Percentiles rank a stretch among this genome's conserved stretches.
phyloP scores from a whole-genome alignment of 1,284 basidiomycete genomes.

The Microstroma glucosiphilum region DNA sequence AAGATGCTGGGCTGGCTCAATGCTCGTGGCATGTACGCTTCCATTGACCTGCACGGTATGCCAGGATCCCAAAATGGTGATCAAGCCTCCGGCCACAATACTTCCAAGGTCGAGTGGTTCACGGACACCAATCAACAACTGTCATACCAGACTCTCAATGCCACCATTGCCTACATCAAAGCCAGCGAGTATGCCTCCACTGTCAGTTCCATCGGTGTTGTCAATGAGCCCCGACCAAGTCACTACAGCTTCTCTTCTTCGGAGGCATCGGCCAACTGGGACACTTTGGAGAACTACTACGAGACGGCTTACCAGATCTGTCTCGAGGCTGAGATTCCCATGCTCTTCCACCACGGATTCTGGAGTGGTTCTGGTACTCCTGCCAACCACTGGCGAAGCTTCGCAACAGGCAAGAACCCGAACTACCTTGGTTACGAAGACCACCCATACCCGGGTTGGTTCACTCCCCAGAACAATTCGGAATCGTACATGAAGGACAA shows the following conservation, averaged over 20 bases:
- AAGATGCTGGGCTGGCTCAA: conserved; percentile 46
- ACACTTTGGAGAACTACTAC: conserved; percentile 28
- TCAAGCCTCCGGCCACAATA: conserved; percentile 46
- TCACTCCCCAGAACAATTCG: conserved; percentile 20
- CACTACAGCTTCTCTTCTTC: conserved; percentile 12
- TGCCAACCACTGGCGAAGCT: conserved; percentile 27
- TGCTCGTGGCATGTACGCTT: conserved; percentile 51
- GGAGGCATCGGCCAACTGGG: conserved; percentile 14
- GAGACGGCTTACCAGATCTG: conserved; percentile 25
- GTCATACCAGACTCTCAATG: conserved; percentile 32
- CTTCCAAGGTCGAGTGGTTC: conserved; percentile 35
- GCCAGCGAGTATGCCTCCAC: conserved; percentile 39
- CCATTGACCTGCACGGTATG: conserved; percentile 53
- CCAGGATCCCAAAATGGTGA: conserved; percentile 53
- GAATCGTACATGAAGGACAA: conserved; percentile 20
- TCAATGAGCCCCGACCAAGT: conserved; percentile 41
- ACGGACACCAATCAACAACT: conserved; percentile 25
- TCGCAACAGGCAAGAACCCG: conserved; percentile 36
- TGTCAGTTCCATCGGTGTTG: conserved; percentile 34
- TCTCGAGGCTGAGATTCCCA: conserved; percentile 26
- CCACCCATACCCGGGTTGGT: conserved; percentile 48
- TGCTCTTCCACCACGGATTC: conserved; percentile 45
- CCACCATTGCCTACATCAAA: conserved; percentile 31
- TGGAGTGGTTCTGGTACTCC: conserved; percentile 15
- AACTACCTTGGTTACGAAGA: conserved; percentile 41